Base-by-base conservation (phyloP, 2,329 filamentous ascomycete species). In the Colletotrichum lupini region DNA sequence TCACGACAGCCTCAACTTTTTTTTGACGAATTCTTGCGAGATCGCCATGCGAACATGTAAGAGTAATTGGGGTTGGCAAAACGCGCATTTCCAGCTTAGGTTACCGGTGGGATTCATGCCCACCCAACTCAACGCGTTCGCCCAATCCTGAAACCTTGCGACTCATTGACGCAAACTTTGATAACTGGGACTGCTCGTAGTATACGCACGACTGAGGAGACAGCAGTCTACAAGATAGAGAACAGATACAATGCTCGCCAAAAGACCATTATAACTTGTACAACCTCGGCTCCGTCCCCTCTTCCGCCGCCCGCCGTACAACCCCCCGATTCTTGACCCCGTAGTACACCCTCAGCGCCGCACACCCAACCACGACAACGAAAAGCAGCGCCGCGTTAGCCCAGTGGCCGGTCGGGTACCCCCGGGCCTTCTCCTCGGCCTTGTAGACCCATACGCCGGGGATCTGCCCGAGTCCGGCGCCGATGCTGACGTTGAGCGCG, bases 381-480 rank as follows among this genome's bases (percentile, higher is more conserved):
- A 92, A 82, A 53, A 92, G 77, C 76, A 92, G 80, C 12, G 83
- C 90, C 2, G 89, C 90, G 78, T 93, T 92, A 5, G 87, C 88
- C 89, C 90, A 93, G 78, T 94, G 92, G 0, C 92, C 92, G 0
- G 92, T 94, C 0, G 91, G 91, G 79, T 93, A 94, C 0, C 92
- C 92, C 11, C 76, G 81, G 26, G 82, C 80, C 22, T 86, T 87
- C 80, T 94, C 91, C 12, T 88, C 82, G 1, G 88, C 85, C 78
- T 92, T 92, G 82, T 94, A 94, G 74, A 93, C 94, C 92, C 92
- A 94, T 1, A 93, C 91, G 0, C 92, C 92, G 0, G 90, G 88
- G 53, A 94, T 94, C 80, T 94, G 92, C 0, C 92, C 92, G 0
- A 92, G 86, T 0, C 91, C 92, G 0, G 91, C 92, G 61, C 87